phyloP scores from a whole-genome alignment of 768 basidiomycete genomes.

The Rhodotorula taiwanensis region DNA sequence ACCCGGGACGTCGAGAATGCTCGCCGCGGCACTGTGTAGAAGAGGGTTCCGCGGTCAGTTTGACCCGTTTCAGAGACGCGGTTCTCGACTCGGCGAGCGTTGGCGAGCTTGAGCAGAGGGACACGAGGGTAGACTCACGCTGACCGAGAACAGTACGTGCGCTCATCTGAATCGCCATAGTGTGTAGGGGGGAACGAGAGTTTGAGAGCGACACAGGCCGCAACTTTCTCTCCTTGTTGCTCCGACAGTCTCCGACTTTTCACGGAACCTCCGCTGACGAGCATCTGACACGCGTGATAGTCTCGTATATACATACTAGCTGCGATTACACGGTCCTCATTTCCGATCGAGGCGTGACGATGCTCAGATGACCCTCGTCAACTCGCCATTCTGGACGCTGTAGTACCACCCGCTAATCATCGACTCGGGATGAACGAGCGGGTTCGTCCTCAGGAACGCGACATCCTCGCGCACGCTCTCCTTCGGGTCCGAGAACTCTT shows the following conservation, averaged over 20 bases:
- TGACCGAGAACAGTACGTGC: constrained; percentile 17
- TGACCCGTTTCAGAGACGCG: too few species aligned
- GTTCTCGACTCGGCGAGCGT: too few species aligned
- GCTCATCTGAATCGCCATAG: constrained; percentile 26
- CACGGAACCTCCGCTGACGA: too few species aligned
- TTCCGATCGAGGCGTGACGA: too few species aligned
- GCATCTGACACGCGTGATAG: too few species aligned
- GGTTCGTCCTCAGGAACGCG: constrained; percentile 9
- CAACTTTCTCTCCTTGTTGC: background rate
- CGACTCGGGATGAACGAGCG: constrained; percentile 10
- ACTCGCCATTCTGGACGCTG: constrained; percentile 6
- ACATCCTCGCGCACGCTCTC: constrained; percentile 10
- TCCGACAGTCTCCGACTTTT: too few species aligned
- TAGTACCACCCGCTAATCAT: constrained; percentile 14
- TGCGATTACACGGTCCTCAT: too few species aligned
- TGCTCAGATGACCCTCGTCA: background rate
- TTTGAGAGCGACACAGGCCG: background rate
- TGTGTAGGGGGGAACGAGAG: background rate
- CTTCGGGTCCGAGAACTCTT: constrained; percentile 8
- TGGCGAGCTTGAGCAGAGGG: background rate
- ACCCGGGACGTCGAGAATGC: constrained; percentile 15
- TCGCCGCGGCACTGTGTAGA: constrained; percentile 13
- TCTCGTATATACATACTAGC: too few species aligned
- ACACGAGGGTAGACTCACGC: constrained; percentile 1
- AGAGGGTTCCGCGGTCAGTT: background rate